Evolutionary conservation across 306 rosid genomes (phyloP).

Genomic region (Rubus idaeus): DNA sequence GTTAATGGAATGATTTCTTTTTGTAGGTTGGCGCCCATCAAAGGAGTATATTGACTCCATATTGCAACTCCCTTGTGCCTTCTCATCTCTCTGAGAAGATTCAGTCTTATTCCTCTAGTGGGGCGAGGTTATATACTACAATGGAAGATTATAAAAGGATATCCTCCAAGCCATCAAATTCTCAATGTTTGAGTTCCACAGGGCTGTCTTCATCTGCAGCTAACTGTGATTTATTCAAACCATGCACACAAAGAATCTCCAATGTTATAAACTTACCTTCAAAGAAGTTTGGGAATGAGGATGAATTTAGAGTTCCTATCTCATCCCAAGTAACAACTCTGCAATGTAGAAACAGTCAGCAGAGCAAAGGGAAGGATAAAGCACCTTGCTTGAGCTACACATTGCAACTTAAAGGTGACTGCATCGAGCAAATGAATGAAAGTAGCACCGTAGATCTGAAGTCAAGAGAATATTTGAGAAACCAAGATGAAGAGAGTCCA

Average conservation of each 20-base stretch:
- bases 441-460: conserved; percentile 29
- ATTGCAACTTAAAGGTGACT: conserved; percentile 31
- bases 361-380: conserved; percentile 41
- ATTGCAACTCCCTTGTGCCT: conserved; percentile 37
- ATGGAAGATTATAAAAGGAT: conserved; percentile 34
- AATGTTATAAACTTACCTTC: conserved; percentile 29
- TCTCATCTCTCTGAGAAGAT: conserved; percentile 38
- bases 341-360: conserved; percentile 24
- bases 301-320: conserved; percentile 29
- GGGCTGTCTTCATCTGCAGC: conserved; percentile 30
- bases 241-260: conserved; percentile 10
- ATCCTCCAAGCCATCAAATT: conserved; percentile 26
- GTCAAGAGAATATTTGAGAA: conserved; percentile 30
- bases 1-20: background rate
- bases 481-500: conserved; percentile 26
- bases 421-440: conserved; percentile 28
- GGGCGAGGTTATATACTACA: conserved; percentile 34
- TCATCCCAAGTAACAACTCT: conserved; percentile 30
- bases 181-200: conserved; percentile 21
- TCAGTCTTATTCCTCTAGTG: conserved; percentile 35
- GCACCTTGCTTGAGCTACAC: conserved; percentile 29
- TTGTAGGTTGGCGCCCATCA: conserved; percentile 37
- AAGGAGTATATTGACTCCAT: conserved; percentile 32
- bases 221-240: conserved; percentile 34
- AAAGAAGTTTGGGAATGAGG: conserved; percentile 34